phyloP scores from a whole-genome alignment of 768 basidiomycete genomes.

The Xerocomellus amylosporus region DNA sequence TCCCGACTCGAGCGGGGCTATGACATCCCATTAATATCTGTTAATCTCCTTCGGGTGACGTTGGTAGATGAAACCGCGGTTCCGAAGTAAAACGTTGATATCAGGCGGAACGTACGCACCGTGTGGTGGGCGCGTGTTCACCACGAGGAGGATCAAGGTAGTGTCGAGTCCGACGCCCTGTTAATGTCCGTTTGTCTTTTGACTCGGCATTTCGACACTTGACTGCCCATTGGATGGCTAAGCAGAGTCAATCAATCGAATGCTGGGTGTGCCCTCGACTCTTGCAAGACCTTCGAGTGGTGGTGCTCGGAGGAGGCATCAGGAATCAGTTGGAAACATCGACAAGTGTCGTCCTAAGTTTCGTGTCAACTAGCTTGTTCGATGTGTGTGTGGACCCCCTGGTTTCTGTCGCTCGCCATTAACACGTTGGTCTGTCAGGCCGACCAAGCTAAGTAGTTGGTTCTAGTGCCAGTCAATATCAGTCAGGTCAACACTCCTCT shows the following conservation, averaged over 20 bases:
- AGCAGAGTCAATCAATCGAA: neutral
- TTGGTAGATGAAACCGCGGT: constrained; percentile 13
- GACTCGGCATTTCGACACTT: neutral
- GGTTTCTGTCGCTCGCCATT: too few relatives aligned
- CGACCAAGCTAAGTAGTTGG: neutral
- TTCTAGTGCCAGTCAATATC: neutral
- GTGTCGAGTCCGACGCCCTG: neutral
- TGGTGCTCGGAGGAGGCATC: neutral
- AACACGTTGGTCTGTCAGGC: neutral
- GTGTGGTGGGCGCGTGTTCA: constrained; percentile 13
- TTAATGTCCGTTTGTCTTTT: constrained; percentile 1
- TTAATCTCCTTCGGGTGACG: constrained; percentile 1
- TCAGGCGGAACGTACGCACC: constrained; percentile 10
- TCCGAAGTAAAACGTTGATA: constrained; percentile 19
- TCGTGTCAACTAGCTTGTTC: neutral
- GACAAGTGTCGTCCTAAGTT: neutral
- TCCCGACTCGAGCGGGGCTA: neutral
- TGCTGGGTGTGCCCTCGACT: neutral
- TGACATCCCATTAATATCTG: constrained; percentile 1
- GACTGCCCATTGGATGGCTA: neutral
- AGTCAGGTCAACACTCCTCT: neutral
- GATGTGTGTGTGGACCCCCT: neutral
- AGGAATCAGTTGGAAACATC: neutral
- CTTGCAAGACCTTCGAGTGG: neutral
- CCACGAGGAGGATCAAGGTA: constrained; percentile 16